phyloP scores from a whole-genome alignment of 2,329 filamentous ascomycete genomes.

The Didymella glomerata region DNA sequence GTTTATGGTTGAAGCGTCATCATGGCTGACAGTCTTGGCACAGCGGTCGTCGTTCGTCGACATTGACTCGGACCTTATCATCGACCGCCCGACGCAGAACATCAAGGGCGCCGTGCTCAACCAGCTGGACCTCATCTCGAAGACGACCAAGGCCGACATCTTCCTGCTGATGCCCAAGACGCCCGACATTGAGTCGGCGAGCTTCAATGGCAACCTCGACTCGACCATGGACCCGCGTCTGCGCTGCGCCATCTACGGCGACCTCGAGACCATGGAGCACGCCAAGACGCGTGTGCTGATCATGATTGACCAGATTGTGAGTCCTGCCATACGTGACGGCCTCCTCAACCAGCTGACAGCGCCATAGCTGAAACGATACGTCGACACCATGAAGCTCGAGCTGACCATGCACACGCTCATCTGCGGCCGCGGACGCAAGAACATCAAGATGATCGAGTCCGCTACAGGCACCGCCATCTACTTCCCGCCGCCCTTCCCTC shows the following conservation, averaged over 20 bases:
- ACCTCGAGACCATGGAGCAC: conserved; percentile 93
- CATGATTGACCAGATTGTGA: conserved; percentile 93
- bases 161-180: conserved; percentile 93
- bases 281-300: conserved; percentile 96
- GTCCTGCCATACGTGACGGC: conserved; percentile 44
- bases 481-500: conserved; percentile 92
- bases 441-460: conserved; percentile 97
- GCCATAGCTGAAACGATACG: conserved; percentile 71
- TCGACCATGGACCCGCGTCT: conserved; percentile 87
- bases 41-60: conserved; percentile 94
- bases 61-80: conserved; percentile 88
- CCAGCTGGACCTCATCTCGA: conserved; percentile 85
- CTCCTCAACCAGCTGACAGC: conserved; percentile 46
- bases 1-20: neutral
- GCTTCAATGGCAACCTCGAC: conserved; percentile 76
- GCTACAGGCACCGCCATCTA: conserved; percentile 96
- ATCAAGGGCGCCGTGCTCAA: conserved; percentile 80
- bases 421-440: conserved; percentile 92
- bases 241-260: conserved; percentile 92
- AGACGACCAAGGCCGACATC: conserved; percentile 92
- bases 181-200: conserved; percentile 78
- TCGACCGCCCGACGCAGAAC: conserved; percentile 73
- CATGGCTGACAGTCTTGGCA: conserved; percentile 34
- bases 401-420: conserved; percentile 89
- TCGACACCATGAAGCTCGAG: conserved; percentile 84